Conservation (phyloP, 2,329 filamentous ascomycete species). For the Fusarium bactridioides region DNA sequence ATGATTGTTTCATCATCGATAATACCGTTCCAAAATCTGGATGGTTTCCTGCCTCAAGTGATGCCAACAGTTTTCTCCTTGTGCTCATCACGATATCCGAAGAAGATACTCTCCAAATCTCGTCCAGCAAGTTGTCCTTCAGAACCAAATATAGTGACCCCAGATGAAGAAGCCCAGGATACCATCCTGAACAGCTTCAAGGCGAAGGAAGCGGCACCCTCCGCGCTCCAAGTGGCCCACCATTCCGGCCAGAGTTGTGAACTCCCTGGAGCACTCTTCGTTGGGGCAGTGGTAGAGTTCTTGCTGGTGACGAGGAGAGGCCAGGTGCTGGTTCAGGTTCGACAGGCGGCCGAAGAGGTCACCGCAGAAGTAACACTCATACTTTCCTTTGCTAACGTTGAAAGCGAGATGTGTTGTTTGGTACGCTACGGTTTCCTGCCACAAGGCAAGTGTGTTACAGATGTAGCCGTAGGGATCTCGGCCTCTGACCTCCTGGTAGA, state of each 20-base stretch:
- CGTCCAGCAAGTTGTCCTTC: neutral
- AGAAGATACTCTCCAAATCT: neutral
- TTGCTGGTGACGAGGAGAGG: slow-evolving; percentile 54
- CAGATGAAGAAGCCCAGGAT: slow-evolving; percentile 27
- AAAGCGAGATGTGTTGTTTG: slow-evolving; percentile 52
- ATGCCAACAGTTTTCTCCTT: neutral
- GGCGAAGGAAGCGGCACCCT: slow-evolving; percentile 49
- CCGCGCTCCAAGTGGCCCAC: slow-evolving; percentile 57
- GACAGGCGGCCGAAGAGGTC: slow-evolving; percentile 48
- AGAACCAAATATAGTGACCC: slow-evolving; percentile 13
- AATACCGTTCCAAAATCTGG: neutral
- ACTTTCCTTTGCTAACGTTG: slow-evolving; percentile 48
- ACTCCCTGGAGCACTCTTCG: slow-evolving; percentile 45
- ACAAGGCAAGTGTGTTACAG: slow-evolving; percentile 60
- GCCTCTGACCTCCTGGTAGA: slow-evolving; percentile 55
- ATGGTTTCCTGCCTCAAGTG: neutral
- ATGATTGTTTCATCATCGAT: neutral
- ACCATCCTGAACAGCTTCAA: slow-evolving; percentile 48
- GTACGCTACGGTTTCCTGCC: slow-evolving; percentile 47
- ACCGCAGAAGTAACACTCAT: slow-evolving; percentile 55
- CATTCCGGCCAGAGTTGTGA: slow-evolving; percentile 49
- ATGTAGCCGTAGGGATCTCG: slow-evolving; percentile 59
- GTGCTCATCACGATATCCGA: neutral
- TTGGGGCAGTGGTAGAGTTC: slow-evolving; percentile 53
- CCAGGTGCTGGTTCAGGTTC: slow-evolving; percentile 61